phyloP scores from a whole-genome alignment of 1,284 basidiomycete genomes.

The Fomitopsis pinicola region DNA sequence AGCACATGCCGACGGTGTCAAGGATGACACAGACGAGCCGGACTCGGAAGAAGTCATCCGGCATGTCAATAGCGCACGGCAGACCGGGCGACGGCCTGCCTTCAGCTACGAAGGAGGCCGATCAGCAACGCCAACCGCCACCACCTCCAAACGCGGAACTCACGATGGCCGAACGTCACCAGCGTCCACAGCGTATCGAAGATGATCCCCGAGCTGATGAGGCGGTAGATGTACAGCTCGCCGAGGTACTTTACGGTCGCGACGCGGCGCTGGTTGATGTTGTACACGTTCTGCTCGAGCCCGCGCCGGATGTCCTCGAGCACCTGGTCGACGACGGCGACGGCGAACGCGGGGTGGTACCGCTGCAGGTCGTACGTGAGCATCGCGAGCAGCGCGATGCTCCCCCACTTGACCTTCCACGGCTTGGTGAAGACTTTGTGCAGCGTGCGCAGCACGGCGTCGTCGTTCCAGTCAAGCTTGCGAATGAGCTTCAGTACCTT shows the following conservation, averaged over 20 bases:
- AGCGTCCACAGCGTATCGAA: constrained; percentile 95
- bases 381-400: constrained; percentile 90
- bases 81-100: constrained; percentile 86
- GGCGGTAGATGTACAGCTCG: constrained; percentile 96
- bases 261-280: constrained; percentile 89
- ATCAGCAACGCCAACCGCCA: background rate
- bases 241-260: constrained; percentile 93
- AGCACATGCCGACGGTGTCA: constrained; percentile 97
- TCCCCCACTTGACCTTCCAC: constrained; percentile 94
- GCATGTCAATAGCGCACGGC: constrained; percentile 77
- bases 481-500: constrained; percentile 89
- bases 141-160: constrained; percentile 32
- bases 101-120: constrained; percentile 54
- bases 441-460: constrained; percentile 45
- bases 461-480: constrained; percentile 94
- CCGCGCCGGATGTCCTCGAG: constrained; percentile 90
- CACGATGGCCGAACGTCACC: constrained; percentile 95
- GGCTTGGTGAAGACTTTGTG: constrained; percentile 91
- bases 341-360: constrained; percentile 86
- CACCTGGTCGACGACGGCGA: constrained; percentile 90
- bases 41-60: constrained; percentile 95
- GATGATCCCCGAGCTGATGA: constrained; percentile 84
- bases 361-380: constrained; percentile 90
- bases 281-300: constrained; percentile 93
- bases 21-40: constrained; percentile 89